Base-by-base conservation (phyloP, 495 filamentous ascomycete species). In the Penicillium soppii region DNA sequence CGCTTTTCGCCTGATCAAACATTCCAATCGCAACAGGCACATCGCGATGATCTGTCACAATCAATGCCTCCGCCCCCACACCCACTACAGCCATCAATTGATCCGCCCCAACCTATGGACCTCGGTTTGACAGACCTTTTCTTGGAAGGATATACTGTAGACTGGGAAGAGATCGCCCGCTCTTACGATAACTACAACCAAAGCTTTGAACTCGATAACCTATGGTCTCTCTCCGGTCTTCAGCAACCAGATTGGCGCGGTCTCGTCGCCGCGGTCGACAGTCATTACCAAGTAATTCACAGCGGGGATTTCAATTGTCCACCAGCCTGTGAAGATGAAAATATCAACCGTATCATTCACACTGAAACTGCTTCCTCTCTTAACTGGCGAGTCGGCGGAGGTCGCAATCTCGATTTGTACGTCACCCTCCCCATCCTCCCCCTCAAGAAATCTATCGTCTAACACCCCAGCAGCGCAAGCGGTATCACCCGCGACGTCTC, bases 241-340 rank as follows among this genome's bases (percentile, higher is more conserved):
- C 65, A 74, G 44, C 68, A 70, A 35, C 67, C 71, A 7, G 69
- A 75, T 35, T 78, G 71, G 69, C 69, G 70, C 29, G 71, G 71
- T 0, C 29, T 78, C 8, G 73, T 78, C 2, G 73, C 74, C 15
- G 73, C 73, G n/a, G 63, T 78, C 8, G 73, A 78, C 48, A 74
- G 68, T 45, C 73, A 78, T 48, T 75, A 73, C 43, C 65, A 73
- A 22, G 54, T 72, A 6, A 26, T 70, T 20, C 73, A 75, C 52
- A 49, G 68, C 33, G 73, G 67, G 5, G 53, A 54, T 8, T 67
- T 53, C 46, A 52, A 68, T 0, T 75, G 72, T 51, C 40, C 57
- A 0, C 8, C 57, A 1, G 22, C 22, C 7, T 75, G 72, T 40
- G 74, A 75, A 46, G 54, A 69, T 40, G 46, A 45, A 3, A 71